Evolutionary conservation across 2,329 filamentous ascomycete genomes (phyloP).

Genomic region (Cladobotryum mycophilum): DNA sequence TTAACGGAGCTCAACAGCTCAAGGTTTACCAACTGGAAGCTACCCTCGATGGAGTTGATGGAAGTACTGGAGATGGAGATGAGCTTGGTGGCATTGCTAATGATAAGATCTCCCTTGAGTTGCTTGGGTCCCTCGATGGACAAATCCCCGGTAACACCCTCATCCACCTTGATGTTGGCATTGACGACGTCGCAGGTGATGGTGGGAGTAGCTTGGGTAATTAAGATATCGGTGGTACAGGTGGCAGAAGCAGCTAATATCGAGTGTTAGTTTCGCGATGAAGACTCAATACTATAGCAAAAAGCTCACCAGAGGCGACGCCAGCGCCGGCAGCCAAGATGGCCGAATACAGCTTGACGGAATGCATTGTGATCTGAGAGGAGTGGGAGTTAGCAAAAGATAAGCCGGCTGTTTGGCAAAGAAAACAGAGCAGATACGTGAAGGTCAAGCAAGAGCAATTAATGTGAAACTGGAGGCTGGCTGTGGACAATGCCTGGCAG

Average conservation of each 20-base stretch:
- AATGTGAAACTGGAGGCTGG: not conserved
- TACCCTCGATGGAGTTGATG: conserved; percentile 59
- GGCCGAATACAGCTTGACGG: conserved; percentile 39
- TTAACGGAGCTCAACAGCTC: conserved; percentile 62
- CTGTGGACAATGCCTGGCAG: not conserved
- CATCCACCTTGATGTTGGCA: conserved; percentile 61
- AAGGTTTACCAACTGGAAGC: conserved; percentile 63
- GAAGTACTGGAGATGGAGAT: conserved; percentile 55
- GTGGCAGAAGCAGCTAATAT: conserved; percentile 26
- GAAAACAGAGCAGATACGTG: not conserved
- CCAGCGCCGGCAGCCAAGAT: conserved; percentile 36
- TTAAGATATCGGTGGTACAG: conserved; percentile 52
- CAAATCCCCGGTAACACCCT: conserved; percentile 50
- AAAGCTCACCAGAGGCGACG: conserved; percentile 37
- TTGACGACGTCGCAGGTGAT: conserved; percentile 64
- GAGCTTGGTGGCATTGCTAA: conserved; percentile 55
- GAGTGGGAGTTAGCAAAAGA: conserved; percentile 3
- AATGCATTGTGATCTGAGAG: conserved; percentile 39
- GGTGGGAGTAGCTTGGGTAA: conserved; percentile 53
- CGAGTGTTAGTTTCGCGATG: not conserved
- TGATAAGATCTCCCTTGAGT: conserved; percentile 52
- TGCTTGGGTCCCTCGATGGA: conserved; percentile 53
- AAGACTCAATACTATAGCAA: not conserved
- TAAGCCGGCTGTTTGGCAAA: not conserved
- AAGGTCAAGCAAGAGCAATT: not conserved